Conservation (phyloP, 2,329 filamentous ascomycete species). For the Fusarium nurragi region DNA sequence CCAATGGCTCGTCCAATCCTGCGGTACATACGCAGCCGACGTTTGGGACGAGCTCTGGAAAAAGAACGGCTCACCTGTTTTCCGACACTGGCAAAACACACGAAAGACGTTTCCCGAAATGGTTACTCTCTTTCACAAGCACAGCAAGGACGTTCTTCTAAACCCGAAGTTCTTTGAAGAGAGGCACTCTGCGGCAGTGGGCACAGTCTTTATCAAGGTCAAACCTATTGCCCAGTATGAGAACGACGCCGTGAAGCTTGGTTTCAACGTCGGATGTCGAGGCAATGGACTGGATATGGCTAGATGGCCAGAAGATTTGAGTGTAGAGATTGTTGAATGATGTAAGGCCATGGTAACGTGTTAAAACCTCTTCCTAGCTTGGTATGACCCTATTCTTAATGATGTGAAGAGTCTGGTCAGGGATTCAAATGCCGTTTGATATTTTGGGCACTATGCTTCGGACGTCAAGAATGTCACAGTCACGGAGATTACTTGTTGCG, state of each 20-base stretch:
- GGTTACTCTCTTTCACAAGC: too few species aligned
- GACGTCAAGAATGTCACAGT: too few species aligned
- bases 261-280: not conserved
- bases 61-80: not conserved
- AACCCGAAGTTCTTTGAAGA: not conserved
- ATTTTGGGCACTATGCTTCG: too few species aligned
- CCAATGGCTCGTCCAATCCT: not conserved
- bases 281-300: not conserved
- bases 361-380: too few species aligned
- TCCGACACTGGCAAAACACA: not conserved
- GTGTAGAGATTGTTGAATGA: not conserved
- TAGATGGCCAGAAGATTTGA: not conserved
- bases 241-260: not conserved
- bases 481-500: too few species aligned
- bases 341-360: too few species aligned
- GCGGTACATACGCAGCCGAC: not conserved
- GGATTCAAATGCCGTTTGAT: too few species aligned
- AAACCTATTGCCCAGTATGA: not conserved
- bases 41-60: not conserved
- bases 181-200: not conserved
- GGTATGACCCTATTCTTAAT: too few species aligned
- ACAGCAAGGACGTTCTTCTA: not conserved
- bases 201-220: not conserved
- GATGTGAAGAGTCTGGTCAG: too few species aligned
- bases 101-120: too few species aligned